Base-by-base conservation (phyloP, 257 asterid genomes). In the Leonotis leonurus region DNA sequence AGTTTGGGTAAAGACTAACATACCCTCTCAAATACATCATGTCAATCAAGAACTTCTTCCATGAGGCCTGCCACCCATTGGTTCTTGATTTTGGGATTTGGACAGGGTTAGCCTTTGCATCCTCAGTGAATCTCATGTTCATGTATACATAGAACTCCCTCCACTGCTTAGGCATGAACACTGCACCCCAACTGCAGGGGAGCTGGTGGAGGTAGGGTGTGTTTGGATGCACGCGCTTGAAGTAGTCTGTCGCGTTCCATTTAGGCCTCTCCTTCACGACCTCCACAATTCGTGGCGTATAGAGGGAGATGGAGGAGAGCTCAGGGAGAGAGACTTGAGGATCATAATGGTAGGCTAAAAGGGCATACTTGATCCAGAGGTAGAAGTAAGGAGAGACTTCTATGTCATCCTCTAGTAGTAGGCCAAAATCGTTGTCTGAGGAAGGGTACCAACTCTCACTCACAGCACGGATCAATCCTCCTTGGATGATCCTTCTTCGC, bases 181-280 rank as follows among this genome's bases (percentile, higher is more conserved):
- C 90, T 0, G 99, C 97, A 0, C 99, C 99, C 99, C 99, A 92
- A 33, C 94, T 81, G 70, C 97, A 92, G 3, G 99, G 99, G 8
- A 92, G 71, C 40, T 92, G 99, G 68, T 92, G 99, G 37, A 92
- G 95, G 52, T 92, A 92, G 1, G 99, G 99, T 0, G 96, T 92
- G 85, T 92, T 85, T 32, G 97, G 96, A 60, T 89, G 99, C 18
- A 89, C 76, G 17, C 63, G 61, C 29, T 77, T 77, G 86, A 92
- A 92, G 71, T 73, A 89, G 40, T 81, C 85, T 0, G 96, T 86
- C 1, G 96, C 86, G 14, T 92, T 92, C 99, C 99, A 92, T 65
- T 80, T 86, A 1, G 99, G 97, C 78, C 99, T 57, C 68, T 92
- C 97, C 65, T 92, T 92, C 24, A 92, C 99, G 0, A 92, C 99